Evolutionary conservation across 2,329 filamentous ascomycete genomes (phyloP).

Genomic region (Byssochlamys sp.): DNA sequence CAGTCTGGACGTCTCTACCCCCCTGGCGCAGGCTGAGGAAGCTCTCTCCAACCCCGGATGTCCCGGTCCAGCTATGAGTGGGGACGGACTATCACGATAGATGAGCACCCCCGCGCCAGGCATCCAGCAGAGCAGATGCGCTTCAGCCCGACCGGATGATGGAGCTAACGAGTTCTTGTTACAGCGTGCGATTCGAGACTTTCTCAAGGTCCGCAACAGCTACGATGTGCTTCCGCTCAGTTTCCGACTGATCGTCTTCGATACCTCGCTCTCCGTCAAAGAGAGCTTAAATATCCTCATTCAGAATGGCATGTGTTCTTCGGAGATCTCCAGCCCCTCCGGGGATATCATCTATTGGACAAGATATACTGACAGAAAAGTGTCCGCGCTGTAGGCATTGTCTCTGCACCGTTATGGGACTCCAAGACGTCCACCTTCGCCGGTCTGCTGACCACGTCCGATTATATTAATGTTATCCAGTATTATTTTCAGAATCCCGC

Average conservation of each 20-base stretch:
- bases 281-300: conserved; percentile 92
- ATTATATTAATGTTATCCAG: conserved; percentile 97
- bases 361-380: conserved; percentile 1
- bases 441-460: conserved; percentile 84
- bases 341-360: not conserved
- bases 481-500: conserved; percentile 98
- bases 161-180: conserved; percentile 2
- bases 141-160: not conserved
- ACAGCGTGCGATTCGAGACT: conserved; percentile 84
- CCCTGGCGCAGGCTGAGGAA: not conserved
- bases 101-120: not conserved
- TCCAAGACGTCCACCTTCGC: conserved; percentile 87
- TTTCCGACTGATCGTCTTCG: conserved; percentile 89
- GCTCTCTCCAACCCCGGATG: not conserved
- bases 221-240: conserved; percentile 96
- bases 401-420: conserved; percentile 95
- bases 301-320: conserved; percentile 64
- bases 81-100: not conserved
- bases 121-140: not conserved
- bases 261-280: conserved; percentile 88
- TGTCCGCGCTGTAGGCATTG: conserved; percentile 59
- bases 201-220: conserved; percentile 89
- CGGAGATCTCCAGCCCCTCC: not conserved
- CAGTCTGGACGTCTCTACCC: not conserved
- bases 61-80: not conserved